phyloP scores from a whole-genome alignment of 2,329 filamentous ascomycete species.

The Calonectria hawksworthii region DNA sequence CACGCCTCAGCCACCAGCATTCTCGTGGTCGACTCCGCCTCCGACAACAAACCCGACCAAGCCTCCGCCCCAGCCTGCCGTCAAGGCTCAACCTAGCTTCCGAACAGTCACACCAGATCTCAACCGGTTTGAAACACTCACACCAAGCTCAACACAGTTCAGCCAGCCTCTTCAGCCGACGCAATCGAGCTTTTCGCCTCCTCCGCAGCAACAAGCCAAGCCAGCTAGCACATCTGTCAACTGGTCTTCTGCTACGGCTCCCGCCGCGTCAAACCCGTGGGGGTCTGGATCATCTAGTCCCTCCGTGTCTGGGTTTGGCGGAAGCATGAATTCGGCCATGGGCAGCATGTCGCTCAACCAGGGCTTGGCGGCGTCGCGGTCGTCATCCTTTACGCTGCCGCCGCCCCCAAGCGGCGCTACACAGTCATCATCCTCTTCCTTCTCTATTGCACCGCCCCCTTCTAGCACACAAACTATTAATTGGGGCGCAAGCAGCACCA shows the following conservation, averaged over 20 bases:
- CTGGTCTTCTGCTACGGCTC: slow-evolving; percentile 61
- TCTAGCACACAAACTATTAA: slow-evolving; percentile 42
- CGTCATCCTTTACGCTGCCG: slow-evolving; percentile 70
- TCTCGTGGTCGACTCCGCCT: slow-evolving; percentile 75
- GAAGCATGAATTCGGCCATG: slow-evolving; percentile 60
- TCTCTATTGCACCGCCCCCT: slow-evolving; percentile 64
- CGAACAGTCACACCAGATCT: slow-evolving; percentile 73
- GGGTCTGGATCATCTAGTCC: slow-evolving; percentile 52
- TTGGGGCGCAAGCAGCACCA: slow-evolving; percentile 42
- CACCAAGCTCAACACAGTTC: slow-evolving; percentile 73
- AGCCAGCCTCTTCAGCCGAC: slow-evolving; percentile 71
- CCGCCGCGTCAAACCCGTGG: slow-evolving; percentile 63
- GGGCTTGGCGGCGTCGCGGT: slow-evolving; percentile 51
- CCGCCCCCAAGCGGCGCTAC: slow-evolving; percentile 62
- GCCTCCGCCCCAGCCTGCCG: slow-evolving; percentile 48
- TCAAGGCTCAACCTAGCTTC: slow-evolving; percentile 59
- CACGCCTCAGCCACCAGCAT: slow-evolving; percentile 63
- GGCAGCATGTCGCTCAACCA: slow-evolving; percentile 63
- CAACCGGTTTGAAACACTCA: slow-evolving; percentile 66
- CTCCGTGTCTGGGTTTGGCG: slow-evolving; percentile 50
- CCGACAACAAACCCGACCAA: slow-evolving; percentile 55
- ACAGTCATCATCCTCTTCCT: slow-evolving; percentile 51
- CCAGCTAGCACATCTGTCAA: slow-evolving; percentile 59
- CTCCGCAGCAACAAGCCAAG: slow-evolving; percentile 41
- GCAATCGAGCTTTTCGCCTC: slow-evolving; percentile 45